Evolutionary conservation across 176 grass and related monocot genomes (phyloP), one percentile per base, ranked within the genome.

Genomic region (Eleusine coracana): DNA sequence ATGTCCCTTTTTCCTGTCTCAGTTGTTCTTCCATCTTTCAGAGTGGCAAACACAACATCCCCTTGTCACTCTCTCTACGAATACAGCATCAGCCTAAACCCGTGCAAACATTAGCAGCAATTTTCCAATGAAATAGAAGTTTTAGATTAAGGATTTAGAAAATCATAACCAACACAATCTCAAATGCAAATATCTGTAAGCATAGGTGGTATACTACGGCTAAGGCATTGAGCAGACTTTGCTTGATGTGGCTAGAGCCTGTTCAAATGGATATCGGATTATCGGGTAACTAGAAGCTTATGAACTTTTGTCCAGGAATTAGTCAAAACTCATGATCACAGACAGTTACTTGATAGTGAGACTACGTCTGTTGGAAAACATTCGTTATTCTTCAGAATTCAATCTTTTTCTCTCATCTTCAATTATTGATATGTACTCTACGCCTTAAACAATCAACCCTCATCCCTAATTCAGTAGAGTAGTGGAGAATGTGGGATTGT

Each of bases 11-110:
- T 23, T 12, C n/a, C 12, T 52, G 64, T 25, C 10, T 37, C 16
- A 34, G 61, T 65, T 54, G 29, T 52, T 37, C 34, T 28, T 73
- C 61, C 58, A 18, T 54, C 14, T 86, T 41, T 28, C 13, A 86
- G 66, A 86, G 66, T 48, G 80, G 16, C 20, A 87, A 56, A 79
- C 49, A 51, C 13, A 82, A 23, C 0, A 52, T 52, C 0, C 65
- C 65, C 16, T 52, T 52, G 20, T 64, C 73, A 13, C 14, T 71
- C 17, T 70, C 37, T 39, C 41, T 18, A 31, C 36, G 28, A 9
- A 20, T 74, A 63, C 7, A 17, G 31, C 34, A 10, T 23, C 80
- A 36, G 18, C 18, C 36, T 27, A 71, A 25, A 76, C 10, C 18
- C 75, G 11, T 37, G 12, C 17, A n/a, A n/a, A 51, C 71, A 55